A percentile compares a stretch with the other conserved stretches of the same genome.
These are phyloP conservation scores for Laetiporus sulphureus DNA, from an alignment of 1,284 basidiomycete species.

Conservation along the genomic window DNA sequence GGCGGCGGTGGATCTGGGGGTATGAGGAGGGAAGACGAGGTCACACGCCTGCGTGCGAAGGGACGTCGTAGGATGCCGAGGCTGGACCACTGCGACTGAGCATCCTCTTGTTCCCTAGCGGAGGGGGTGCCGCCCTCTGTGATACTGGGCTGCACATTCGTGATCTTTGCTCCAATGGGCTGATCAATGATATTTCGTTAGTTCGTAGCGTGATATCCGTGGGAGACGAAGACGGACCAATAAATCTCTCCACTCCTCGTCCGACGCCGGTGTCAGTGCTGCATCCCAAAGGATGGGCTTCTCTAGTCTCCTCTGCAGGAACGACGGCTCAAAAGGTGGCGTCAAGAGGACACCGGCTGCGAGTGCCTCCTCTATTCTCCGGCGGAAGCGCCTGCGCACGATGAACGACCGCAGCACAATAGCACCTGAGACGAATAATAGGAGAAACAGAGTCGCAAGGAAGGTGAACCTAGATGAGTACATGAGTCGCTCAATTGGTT, in stretches of 20 bases:
- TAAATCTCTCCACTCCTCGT: slow-evolving; percentile 39
- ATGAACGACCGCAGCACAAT: slow-evolving; percentile 59
- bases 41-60: slow-evolving; percentile 7
- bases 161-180: slow-evolving; percentile 18
- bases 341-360: slow-evolving; percentile 37
- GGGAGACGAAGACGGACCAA: slow-evolving; percentile 31
- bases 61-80: slow-evolving; percentile 1
- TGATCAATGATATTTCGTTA: slow-evolving; percentile 3
- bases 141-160: too few relatives aligned
- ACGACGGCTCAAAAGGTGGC: slow-evolving; percentile 27
- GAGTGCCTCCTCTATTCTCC: slow-evolving; percentile 42
- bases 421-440: slow-evolving; percentile 55
- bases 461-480: slow-evolving; percentile 59
- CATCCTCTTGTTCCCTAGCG: too few relatives aligned
- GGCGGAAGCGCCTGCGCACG: slow-evolving; percentile 51
- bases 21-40: background rate
- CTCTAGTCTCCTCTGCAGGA: slow-evolving; percentile 34
- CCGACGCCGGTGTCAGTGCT: slow-evolving; percentile 31
- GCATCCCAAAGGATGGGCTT: slow-evolving; percentile 51
- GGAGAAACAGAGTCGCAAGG: slow-evolving; percentile 59
- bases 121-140: too few relatives aligned
- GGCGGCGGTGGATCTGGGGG: background rate
- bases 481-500: slow-evolving; percentile 22
- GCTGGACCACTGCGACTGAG: background rate
- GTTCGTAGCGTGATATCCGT: background rate